A percentile compares a stretch with the other conserved stretches of the same genome.
Conservation (phyloP, 768 basidiomycete genomes). For the Amanita rimosa region DNA sequence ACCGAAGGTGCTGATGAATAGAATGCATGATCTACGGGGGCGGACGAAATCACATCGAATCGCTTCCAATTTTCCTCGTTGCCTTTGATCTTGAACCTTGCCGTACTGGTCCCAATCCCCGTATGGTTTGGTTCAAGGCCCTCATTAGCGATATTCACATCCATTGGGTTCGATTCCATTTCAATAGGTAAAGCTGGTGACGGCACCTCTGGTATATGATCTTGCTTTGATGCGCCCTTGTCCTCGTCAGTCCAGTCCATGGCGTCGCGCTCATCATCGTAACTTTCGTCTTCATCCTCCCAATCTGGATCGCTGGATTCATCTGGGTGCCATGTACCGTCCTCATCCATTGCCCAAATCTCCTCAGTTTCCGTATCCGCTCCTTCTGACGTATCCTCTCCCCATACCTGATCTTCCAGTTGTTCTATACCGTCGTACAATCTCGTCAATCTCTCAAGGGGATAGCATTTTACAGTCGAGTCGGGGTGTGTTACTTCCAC, state of each 20-base stretch:
- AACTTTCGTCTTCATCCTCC: constrained; percentile 17
- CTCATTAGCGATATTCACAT: not conserved
- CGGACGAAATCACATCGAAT: constrained; percentile 70
- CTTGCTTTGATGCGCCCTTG: not conserved
- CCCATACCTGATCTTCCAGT: constrained; percentile 60
- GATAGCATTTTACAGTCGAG: constrained; percentile 33
- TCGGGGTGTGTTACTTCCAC: constrained; percentile 67
- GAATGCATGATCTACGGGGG: constrained; percentile 80
- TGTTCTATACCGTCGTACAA: constrained; percentile 78
- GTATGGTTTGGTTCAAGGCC: not conserved
- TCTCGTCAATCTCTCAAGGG: constrained; percentile 59
- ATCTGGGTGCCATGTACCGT: constrained; percentile 36
- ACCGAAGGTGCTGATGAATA: constrained; percentile 46
- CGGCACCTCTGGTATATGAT: not conserved
- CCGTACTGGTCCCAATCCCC: not conserved
- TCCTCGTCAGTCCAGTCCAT: constrained; percentile 3
- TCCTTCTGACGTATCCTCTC: constrained; percentile 32
- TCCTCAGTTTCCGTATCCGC: constrained; percentile 33
- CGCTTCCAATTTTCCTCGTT: constrained; percentile 43
- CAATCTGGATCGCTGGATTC: constrained; percentile 29
- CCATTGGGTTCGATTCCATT: not conserved
- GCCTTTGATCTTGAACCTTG: constrained; percentile 10
- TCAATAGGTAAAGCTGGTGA: not conserved
- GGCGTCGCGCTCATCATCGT: constrained; percentile 10
- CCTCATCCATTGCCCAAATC: constrained; percentile 30